Percentiles rank a stretch among this genome's conserved stretches.
These are phyloP conservation scores for Mycosphaerella sp. DNA, from an alignment of 2,329 filamentous ascomycete genomes.

Conservation along the genomic window DNA sequence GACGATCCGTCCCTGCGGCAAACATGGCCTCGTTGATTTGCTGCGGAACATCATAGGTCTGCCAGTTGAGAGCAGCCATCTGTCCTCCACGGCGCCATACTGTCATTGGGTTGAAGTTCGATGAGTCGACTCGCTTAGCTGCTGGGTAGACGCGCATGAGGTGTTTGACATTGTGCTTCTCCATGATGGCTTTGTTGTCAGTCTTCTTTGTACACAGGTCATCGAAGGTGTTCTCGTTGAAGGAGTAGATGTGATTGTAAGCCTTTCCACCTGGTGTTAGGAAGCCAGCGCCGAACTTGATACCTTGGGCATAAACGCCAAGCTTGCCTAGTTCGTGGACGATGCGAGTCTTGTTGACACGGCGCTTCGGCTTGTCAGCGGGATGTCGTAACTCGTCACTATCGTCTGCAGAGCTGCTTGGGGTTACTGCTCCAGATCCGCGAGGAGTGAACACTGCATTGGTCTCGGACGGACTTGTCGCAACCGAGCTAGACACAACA, in stretches of 20 bases:
- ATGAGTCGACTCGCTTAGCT: slow-evolving; percentile 71
- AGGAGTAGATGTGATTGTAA: slow-evolving; percentile 93
- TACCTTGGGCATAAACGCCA: slow-evolving; percentile 68
- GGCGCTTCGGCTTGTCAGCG: slow-evolving; percentile 55
- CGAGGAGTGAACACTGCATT: slow-evolving; percentile 44
- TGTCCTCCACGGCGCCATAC: slow-evolving; percentile 96
- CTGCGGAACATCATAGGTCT: slow-evolving; percentile 92
- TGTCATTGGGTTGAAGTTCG: slow-evolving; percentile 88
- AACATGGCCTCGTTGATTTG: slow-evolving; percentile 99
- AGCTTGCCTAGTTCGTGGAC: slow-evolving; percentile 74
- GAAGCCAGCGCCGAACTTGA: slow-evolving; percentile 74
- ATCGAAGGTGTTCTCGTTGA: slow-evolving; percentile 83
- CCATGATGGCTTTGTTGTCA: slow-evolving; percentile 69
- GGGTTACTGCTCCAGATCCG: slow-evolving; percentile 50
- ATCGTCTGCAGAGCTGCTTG: slow-evolving; percentile 65
- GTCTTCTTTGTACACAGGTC: slow-evolving; percentile 69
- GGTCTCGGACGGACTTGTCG: slow-evolving; percentile 48
- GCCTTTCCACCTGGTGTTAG: slow-evolving; percentile 70
- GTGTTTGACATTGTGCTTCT: slow-evolving; percentile 85
- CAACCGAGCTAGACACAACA: slow-evolving; percentile 45
- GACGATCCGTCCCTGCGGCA: slow-evolving; percentile 74
- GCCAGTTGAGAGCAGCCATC: slow-evolving; percentile 98
- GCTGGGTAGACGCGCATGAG: slow-evolving; percentile 94
- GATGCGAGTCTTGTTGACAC: slow-evolving; percentile 74
- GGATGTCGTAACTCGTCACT: slow-evolving; percentile 60